A percentile compares a stretch with the other conserved stretches of the same genome.
Conservation (phyloP, 2,329 filamentous ascomycete genomes). For the Fusarium phyllophilum region DNA sequence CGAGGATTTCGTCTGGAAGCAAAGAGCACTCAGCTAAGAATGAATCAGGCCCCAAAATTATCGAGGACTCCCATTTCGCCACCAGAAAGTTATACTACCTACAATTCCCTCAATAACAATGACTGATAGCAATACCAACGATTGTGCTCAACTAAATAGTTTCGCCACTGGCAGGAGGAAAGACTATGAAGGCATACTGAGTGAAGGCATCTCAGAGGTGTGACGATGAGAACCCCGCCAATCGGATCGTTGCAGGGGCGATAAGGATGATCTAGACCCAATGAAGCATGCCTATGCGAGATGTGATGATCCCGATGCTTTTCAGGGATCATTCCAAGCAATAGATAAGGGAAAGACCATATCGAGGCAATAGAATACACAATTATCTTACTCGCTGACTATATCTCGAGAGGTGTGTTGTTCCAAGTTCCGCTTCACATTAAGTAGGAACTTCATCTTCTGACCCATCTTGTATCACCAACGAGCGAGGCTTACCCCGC, state of each 20-base stretch:
- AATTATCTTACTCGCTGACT: neutral
- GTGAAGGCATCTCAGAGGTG: neutral
- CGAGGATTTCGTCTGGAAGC: neutral
- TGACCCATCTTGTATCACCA: neutral
- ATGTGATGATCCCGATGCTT: neutral
- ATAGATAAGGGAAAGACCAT: neutral
- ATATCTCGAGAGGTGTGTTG: neutral
- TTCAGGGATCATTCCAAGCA: neutral
- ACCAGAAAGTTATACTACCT: neutral
- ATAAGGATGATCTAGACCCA: neutral
- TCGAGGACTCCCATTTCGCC: neutral
- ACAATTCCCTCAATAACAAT: neutral
- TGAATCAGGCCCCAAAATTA: neutral
- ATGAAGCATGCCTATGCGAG: neutral
- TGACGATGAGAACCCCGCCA: neutral
- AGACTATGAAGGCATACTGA: neutral
- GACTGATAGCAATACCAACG: too few species aligned
- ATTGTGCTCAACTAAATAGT: accelerated
- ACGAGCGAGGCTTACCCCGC: neutral
- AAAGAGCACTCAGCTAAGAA: neutral
- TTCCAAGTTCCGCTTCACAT: neutral
- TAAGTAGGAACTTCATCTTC: neutral
- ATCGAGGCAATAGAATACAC: neutral
- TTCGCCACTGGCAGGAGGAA: neutral
- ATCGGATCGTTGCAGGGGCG: neutral